phyloP scores from a whole-genome alignment of 768 basidiomycete species.

The Rhizopogon rudus region DNA sequence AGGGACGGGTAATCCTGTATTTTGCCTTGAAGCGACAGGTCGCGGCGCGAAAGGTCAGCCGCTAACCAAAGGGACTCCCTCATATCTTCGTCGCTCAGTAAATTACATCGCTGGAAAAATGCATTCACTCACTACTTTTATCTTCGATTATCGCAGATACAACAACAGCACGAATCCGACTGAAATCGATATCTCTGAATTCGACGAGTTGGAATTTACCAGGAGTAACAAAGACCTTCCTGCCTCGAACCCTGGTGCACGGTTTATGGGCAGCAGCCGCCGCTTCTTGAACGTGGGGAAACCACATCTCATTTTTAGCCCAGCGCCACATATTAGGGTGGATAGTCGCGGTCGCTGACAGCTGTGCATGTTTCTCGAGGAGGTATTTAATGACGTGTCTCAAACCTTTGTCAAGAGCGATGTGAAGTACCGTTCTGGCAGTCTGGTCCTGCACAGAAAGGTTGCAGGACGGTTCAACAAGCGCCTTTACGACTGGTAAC shows the following conservation, averaged over 20 bases:
- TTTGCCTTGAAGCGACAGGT: neutral
- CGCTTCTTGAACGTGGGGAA: neutral
- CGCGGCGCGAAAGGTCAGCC: neutral
- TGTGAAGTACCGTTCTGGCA: neutral
- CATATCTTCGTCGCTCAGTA: neutral
- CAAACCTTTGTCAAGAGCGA: neutral
- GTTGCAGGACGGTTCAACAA: neutral
- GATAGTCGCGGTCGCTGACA: neutral
- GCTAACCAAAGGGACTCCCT: fast-evolving
- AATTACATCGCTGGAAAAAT: neutral
- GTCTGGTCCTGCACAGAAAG: neutral
- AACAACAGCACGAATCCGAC: neutral
- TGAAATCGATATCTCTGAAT: neutral
- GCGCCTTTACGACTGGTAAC: neutral
- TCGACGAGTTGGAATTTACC: neutral
- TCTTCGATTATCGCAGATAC: neutral
- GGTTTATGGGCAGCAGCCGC: neutral
- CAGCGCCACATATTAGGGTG: neutral
- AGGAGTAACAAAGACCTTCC: neutral
- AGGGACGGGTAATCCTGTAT: too few relatives aligned
- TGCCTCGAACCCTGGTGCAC: neutral
- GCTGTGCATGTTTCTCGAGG: neutral
- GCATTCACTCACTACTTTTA: neutral
- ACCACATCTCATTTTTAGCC: neutral
- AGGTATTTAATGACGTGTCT: neutral